Conservation (phyloP, 306 rosid genomes). For the Cicer pinnatifidum region DNA sequence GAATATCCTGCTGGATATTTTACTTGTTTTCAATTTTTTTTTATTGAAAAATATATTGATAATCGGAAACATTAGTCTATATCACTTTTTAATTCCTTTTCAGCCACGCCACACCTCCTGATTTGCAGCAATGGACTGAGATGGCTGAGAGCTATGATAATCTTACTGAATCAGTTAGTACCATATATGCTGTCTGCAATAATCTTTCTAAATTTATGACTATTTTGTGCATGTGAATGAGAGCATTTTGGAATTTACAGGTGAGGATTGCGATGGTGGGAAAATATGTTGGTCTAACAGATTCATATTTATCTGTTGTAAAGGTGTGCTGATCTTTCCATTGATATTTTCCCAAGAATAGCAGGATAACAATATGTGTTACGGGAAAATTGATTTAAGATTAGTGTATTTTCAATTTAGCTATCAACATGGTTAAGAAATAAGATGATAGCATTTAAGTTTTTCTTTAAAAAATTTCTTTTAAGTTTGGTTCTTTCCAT, state of each 20-base stretch:
- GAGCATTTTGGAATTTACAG: slow-evolving; percentile 52
- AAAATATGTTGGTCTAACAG: slow-evolving; percentile 90
- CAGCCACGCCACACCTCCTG: slow-evolving; percentile 78
- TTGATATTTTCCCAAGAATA: slow-evolving; percentile 32
- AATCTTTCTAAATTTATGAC: slow-evolving; percentile 35
- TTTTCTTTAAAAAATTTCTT: slow-evolving; percentile 5
- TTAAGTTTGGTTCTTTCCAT: slow-evolving; percentile 15
- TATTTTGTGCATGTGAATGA: slow-evolving; percentile 35
- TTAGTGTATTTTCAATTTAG: slow-evolving; percentile 16
- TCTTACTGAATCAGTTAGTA: slow-evolving; percentile 80
- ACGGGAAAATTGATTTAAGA: slow-evolving; percentile 10
- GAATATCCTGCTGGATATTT: slow-evolving; percentile 31
- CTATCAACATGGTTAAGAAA: slow-evolving; percentile 28
- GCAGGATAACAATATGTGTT: not conserved
- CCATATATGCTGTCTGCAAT: slow-evolving; percentile 38
- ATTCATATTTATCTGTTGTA: slow-evolving; percentile 96
- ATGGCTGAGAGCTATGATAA: slow-evolving; percentile 92
- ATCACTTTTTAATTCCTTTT: slow-evolving; percentile 44
- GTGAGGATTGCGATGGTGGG: slow-evolving; percentile 99
- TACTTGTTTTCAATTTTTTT: slow-evolving; percentile 28
- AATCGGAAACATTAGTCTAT: slow-evolving; percentile 19
- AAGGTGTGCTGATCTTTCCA: slow-evolving; percentile 64
- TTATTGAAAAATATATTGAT: slow-evolving; percentile 15
- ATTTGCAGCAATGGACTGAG: slow-evolving; percentile 81
- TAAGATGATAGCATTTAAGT: slow-evolving; percentile 21